Percentiles rank a stretch among this genome's conserved stretches.
These are phyloP conservation scores for Phaeophleospora eucalypticola DNA, from an alignment of 2,329 filamentous ascomycete species.

Conservation along the genomic window DNA sequence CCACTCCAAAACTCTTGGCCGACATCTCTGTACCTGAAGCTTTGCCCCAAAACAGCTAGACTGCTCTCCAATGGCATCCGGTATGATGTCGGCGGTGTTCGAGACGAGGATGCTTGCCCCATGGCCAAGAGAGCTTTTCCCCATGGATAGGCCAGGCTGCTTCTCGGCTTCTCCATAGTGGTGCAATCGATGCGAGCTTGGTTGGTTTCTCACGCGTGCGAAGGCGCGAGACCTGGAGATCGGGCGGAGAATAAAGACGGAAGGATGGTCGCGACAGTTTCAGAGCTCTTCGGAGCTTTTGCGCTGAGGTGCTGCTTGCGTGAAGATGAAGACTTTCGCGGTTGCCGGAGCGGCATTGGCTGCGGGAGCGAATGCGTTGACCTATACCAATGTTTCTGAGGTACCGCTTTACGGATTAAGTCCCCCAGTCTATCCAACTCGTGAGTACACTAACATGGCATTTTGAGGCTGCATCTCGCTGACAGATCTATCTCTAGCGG, in stretches of 20 bases:
- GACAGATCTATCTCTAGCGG: slow-evolving; percentile 11
- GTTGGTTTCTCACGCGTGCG: too few species aligned
- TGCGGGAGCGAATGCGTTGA: slow-evolving; percentile 7
- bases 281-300: too few species aligned
- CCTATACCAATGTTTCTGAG: slow-evolving; percentile 19
- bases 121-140: background rate
- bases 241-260: too few species aligned
- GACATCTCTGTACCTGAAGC: background rate
- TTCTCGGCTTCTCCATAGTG: background rate
- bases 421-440: slow-evolving; percentile 29
- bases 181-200: too few species aligned
- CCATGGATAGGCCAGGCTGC: slow-evolving; percentile 3
- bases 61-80: background rate
- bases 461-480: background rate
- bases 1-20: background rate
- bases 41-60: background rate
- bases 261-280: too few species aligned
- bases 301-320: background rate
- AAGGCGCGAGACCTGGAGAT: too few species aligned
- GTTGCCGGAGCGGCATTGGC: slow-evolving; percentile 14
- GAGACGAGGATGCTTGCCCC: background rate
- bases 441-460: slow-evolving; percentile 13
- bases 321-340: slow-evolving; percentile 1
- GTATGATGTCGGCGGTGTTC: background rate
- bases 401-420: slow-evolving; percentile 17